Evolutionary conservation across 306 rosid genomes (phyloP).

Genomic region (Herpetospermum pedunculosum): DNA sequence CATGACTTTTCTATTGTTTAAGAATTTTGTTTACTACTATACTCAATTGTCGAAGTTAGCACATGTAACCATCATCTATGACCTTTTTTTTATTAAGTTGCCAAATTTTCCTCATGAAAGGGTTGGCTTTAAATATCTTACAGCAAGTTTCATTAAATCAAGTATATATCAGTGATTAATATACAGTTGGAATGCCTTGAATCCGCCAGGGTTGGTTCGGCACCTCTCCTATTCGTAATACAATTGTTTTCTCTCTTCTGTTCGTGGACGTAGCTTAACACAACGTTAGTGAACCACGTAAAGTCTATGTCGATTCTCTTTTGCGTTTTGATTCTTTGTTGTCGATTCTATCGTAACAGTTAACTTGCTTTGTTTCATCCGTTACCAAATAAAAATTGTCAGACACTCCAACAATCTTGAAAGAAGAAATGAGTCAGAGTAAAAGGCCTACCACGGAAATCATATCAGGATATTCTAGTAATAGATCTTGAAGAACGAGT

Average conservation of each 20-base stretch:
- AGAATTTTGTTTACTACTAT: background rate
- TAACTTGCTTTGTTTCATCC: background rate
- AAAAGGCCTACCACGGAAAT: conserved; percentile 51
- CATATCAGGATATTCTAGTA: conserved; percentile 48
- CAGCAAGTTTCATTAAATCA: background rate
- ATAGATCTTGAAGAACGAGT: conserved; percentile 59
- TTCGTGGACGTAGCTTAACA: no score
- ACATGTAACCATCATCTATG: background rate
- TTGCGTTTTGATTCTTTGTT: no score
- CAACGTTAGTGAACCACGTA: no score
- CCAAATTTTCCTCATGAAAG: background rate
- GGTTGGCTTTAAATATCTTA: background rate
- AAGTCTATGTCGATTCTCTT: no score
- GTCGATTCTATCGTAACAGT: no score
- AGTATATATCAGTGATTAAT: background rate
- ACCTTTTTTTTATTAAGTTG: background rate
- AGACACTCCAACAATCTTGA: background rate
- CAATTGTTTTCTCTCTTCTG: no score
- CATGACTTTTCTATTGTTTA: no score
- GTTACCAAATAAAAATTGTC: background rate
- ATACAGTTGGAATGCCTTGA: no score
- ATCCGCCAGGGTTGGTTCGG: no score
- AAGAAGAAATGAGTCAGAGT: background rate
- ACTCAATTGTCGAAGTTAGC: background rate
- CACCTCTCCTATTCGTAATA: no score